A percentile compares a stretch with the other conserved stretches of the same genome.
Evolutionary conservation across 2,329 filamentous ascomycete species (phyloP).

Genomic region (Alternaria brassicae): DNA sequence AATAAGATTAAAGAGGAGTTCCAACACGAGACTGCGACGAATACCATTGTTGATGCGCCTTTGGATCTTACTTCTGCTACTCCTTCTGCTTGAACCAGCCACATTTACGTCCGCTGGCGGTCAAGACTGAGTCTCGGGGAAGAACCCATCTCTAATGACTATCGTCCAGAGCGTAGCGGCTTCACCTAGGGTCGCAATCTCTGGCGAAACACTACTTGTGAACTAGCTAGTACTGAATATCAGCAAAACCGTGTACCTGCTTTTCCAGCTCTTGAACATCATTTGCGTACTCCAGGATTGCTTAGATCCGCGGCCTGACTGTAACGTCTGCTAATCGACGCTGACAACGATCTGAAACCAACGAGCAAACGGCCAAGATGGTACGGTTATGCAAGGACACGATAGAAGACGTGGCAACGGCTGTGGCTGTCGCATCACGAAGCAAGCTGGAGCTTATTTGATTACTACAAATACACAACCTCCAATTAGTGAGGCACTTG

Average conservation of each 20-base stretch:
- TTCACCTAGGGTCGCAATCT: too few species aligned
- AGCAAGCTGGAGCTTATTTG: constrained; percentile 5
- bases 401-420: background rate
- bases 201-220: background rate
- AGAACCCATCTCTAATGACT: too few species aligned
- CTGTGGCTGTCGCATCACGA: constrained; percentile 2
- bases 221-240: constrained; percentile 3
- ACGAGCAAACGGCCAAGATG: background rate
- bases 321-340: constrained; percentile 1
- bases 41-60: constrained; percentile 34
- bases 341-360: constrained; percentile 15
- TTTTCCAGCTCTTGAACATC: background rate
- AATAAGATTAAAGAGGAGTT: constrained; percentile 32
- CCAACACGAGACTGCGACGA: constrained; percentile 28
- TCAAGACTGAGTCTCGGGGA: too few species aligned
- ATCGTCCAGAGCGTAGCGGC: too few species aligned
- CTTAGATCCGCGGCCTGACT: constrained; percentile 9
- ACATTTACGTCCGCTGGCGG: too few species aligned
- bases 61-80: constrained; percentile 12
- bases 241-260: constrained; percentile 14
- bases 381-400: background rate
- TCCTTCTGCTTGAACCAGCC: background rate
- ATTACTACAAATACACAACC: background rate
- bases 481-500: background rate
- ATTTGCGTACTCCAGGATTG: background rate